Evolutionary conservation across 75 land plant species (phyloP).

Genomic region (Gnetum montanum): DNA sequence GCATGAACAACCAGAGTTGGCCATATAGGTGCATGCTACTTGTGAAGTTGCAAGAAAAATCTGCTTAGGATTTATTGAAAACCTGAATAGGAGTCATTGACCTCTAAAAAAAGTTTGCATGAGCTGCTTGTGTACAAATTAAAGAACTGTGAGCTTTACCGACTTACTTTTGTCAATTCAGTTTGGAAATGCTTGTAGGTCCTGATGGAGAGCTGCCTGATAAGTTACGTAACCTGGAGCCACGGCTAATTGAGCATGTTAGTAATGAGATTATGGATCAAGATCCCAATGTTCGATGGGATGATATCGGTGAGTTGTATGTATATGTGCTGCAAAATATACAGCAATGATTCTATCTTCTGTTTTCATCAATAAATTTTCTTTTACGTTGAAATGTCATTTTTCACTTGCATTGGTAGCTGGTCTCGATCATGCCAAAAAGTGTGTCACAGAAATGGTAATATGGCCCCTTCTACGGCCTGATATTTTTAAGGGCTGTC

Average conservation of each 20-base stretch:
- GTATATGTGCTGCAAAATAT: not conserved
- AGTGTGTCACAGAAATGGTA: conserved; percentile 98
- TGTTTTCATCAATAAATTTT: not conserved
- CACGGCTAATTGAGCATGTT: conserved; percentile 89
- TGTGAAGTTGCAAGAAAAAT: no score
- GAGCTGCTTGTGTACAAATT: no score
- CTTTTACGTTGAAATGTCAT: not conserved
- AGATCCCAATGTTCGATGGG: conserved; percentile 97
- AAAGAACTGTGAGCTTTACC: no score
- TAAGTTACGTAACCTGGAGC: conserved; percentile 86
- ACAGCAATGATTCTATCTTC: not conserved
- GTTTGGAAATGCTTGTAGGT: conserved; percentile 83
- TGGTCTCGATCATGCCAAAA: conserved; percentile 99
- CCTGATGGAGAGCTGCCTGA: conserved; percentile 98
- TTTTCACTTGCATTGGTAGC: conserved; percentile 24
- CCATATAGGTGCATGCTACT: no score
- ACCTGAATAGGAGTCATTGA: no score
- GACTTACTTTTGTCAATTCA: conserved; percentile 18
- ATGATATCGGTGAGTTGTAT: conserved; percentile 74
- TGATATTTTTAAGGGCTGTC: conserved; percentile 93
- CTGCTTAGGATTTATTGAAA: no score
- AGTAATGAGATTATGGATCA: conserved; percentile 98
- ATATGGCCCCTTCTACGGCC: conserved; percentile 98
- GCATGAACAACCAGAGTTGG: no score
- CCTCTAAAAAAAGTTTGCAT: no score